phyloP scores from a whole-genome alignment of 225 moss, liverwort and hornwort genomes.

The Pseudoscleropodium purum region DNA sequence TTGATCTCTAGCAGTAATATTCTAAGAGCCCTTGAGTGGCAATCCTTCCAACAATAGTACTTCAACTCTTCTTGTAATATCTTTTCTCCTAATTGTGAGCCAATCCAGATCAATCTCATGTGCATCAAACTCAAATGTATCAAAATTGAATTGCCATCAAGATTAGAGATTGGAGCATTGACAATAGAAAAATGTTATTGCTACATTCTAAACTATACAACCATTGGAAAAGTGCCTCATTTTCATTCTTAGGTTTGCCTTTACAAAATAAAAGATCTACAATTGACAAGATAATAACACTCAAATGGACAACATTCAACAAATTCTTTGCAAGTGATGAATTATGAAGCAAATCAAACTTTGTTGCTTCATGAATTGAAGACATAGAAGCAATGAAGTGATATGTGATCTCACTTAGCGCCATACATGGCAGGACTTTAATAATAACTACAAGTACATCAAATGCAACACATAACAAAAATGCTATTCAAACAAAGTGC shows the following conservation, averaged over 20 bases:
- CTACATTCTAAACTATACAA: fast-evolving
- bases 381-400: neutral
- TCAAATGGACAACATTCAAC: neutral
- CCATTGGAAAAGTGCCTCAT: fast-evolving
- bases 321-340: neutral
- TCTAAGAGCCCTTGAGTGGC: neutral
- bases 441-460: neutral
- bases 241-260: neutral
- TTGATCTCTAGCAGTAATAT: fast-evolving
- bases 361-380: neutral
- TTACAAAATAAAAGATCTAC: neutral
- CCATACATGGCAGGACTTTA: neutral
- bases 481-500: neutral
- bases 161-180: neutral
- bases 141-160: fast-evolving
- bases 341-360: neutral
- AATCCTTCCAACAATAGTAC: neutral
- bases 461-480: neutral
- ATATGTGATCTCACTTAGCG: neutral
- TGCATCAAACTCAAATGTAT: neutral
- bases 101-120: neutral
- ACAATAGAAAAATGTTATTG: no score
- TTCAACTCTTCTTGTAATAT: neutral
- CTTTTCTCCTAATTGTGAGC: neutral
- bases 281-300: neutral